Evolutionary conservation across 1,284 basidiomycete genomes (phyloP), one percentile per base, ranked within the genome.

Genomic region (Austropuccinia psidii): DNA sequence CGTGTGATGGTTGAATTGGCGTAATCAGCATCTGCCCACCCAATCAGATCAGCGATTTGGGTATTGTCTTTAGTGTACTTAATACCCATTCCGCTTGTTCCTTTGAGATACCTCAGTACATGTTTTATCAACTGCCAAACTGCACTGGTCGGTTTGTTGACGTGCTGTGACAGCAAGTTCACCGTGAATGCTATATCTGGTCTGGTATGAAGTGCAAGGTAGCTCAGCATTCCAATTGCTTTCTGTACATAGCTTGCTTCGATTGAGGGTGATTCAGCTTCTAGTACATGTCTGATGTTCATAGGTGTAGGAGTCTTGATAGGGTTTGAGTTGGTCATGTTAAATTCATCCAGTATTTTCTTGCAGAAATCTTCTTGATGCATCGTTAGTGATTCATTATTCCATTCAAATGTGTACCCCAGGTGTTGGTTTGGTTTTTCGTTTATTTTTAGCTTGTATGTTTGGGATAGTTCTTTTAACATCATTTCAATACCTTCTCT

Each of bases 11-110:
- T 13, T 27, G 37, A 43, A 13, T 33, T 27, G 6, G n/a, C 61
- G 17, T 49, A 64, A n/a, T 64, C 61, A 1, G 65, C 65, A 50
- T 67, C 50, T 5, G 65, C 65, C 50, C 52, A 55, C 0, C 50
- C 65, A 54, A 11, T 15, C 9, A 67, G 49, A 52, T 17, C 19
- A 24, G 50, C 37, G 13, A 29, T 11, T 2, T 27, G 15, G 17
- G 1, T 19, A n/a, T 8, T 15, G 2, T 33, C 43, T 11, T 66
- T 50, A 11, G 24, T 52, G 35, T 54, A 66, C 1, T 35, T 15
- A 21, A 45, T 41, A 15, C 37, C 37, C 19, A 29, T 4, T 4
- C n/a, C 13, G 19, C 7, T 27, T 31, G 47, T 35, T 2, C 43
- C 29, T 47, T 52, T 29, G 8, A 67, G n/a, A 41, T 67, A 67